Evolutionary conservation across 257 asterid species (phyloP), one percentile per base, ranked within the genome.

Genomic region (Solanum lignicaule): DNA sequence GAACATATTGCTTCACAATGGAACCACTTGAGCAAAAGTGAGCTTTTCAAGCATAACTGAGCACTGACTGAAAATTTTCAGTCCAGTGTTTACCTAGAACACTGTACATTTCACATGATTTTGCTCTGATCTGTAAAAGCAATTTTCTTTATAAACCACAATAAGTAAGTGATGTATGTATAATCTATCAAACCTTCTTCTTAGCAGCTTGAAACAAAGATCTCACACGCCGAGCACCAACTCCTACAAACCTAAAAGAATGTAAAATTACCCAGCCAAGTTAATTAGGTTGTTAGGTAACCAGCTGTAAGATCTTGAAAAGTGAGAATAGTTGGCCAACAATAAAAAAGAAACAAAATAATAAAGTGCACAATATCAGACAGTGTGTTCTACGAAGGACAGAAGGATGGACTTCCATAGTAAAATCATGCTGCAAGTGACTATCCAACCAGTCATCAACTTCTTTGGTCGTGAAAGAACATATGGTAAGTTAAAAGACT

Each of bases 201-300:
- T 95, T 96, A 87, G 98, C 99, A 38, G 98, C 99, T 95, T 97
- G 99, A 91, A 97, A 97, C 92, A 97, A 91, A 75, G 98, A 95
- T 94, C 99, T 94, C 85, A 95, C 99, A 86, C 99, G 98, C 25
- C 99, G 98, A 88, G 98, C 99, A 91, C 99, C 99, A 87, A 95
- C 98, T 32, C 99, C 99, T 32, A 97, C 99, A 93, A 95, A 97
- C 99, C 99, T 97, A 66, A 43, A 39, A 92, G 87, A 85, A 92
- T 71, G 66, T 65, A 86, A 69, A 89, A 86, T 31, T 82, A 5
- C 31, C 25, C 69, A 20, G 69, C 31, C 43, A 48, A 48, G 69
- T 82, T 48, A 82, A 29, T 48, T 48, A 82, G 43, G 43, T 48
- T 25, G 39, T 48, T 72, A 82, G 31, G 73, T 88, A 71, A 91